phyloP scores from a whole-genome alignment of 495 filamentous ascomycete species.

The Xylaria grammica region DNA sequence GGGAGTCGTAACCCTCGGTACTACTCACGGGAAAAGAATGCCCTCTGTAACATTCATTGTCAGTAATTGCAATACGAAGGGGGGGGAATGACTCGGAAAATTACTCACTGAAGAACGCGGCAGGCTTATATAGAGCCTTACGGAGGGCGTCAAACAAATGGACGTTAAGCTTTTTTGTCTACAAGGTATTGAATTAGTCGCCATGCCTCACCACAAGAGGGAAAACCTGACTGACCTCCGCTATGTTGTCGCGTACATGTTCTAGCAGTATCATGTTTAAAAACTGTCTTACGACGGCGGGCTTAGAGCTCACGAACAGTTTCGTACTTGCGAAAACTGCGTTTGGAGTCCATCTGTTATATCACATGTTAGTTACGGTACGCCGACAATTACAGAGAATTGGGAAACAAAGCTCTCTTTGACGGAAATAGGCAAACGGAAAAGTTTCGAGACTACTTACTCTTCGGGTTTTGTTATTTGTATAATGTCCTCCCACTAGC shows the following conservation, averaged over 20 bases:
- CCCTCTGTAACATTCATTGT: constrained; percentile 54
- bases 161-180: constrained; percentile 82
- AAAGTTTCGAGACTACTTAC: constrained; percentile 3
- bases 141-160: constrained; percentile 93
- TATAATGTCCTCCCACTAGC: constrained; percentile 79
- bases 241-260: constrained; percentile 81
- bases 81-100: neutral
- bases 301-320: constrained; percentile 84
- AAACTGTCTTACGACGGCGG: constrained; percentile 76
- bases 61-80: neutral
- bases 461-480: constrained; percentile 77
- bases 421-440: neutral
- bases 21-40: constrained; percentile 74
- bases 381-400: neutral
- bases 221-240: constrained; percentile 39
- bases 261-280: constrained; percentile 82
- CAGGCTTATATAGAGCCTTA: constrained; percentile 92
- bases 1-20: neutral
- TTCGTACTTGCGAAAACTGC: constrained; percentile 83
- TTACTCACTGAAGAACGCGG: constrained; percentile 78
- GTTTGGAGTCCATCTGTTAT: constrained; percentile 75
- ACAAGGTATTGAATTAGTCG: constrained; percentile 53
- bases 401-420: neutral
- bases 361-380: neutral
- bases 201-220: neutral